These are phyloP conservation scores for Colletotrichum incanum DNA, from an alignment of 2,329 filamentous ascomycete species.

Conservation along the genomic window DNA sequence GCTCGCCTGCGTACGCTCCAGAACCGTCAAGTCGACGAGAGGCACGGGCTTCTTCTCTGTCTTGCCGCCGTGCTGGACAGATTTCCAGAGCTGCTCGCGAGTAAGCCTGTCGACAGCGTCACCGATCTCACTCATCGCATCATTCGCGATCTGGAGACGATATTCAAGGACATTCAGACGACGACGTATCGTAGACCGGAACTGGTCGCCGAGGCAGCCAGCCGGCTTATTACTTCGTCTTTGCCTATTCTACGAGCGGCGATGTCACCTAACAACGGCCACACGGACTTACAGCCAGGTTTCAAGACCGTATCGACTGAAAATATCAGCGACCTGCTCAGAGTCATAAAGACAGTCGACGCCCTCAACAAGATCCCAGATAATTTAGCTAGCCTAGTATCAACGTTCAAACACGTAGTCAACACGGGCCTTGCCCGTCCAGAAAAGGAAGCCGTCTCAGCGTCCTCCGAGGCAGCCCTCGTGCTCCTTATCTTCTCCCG, in stretches of 20 bases:
- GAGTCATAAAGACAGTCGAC: conserved; percentile 33
- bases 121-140: conserved; percentile 9
- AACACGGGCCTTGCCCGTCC: conserved; percentile 64
- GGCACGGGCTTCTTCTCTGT: conserved; percentile 77
- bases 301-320: conserved; percentile 44
- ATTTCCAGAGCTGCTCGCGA: conserved; percentile 54
- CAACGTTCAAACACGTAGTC: conserved; percentile 53
- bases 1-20: conserved; percentile 63
- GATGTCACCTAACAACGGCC: conserved; percentile 37
- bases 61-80: conserved; percentile 72
- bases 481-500: conserved; percentile 64
- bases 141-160: conserved; percentile 48
- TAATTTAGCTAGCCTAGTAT: conserved; percentile 46
- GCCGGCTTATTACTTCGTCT: conserved; percentile 70
- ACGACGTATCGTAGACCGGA: conserved; percentile 73
- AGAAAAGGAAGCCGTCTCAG: conserved; percentile 66
- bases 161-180: conserved; percentile 59
- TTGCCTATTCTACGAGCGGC: conserved; percentile 64
- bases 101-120: conserved; percentile 19
- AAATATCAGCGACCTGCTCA: conserved; percentile 28
- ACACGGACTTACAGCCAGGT: conserved; percentile 27
- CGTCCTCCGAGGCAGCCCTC: conserved; percentile 67
- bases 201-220: conserved; percentile 74
- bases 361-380: conserved; percentile 18
- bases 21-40: conserved; percentile 76